Evolutionary conservation across 306 rosid genomes (phyloP).

Genomic region (Sphenostylis stenocarpa): DNA sequence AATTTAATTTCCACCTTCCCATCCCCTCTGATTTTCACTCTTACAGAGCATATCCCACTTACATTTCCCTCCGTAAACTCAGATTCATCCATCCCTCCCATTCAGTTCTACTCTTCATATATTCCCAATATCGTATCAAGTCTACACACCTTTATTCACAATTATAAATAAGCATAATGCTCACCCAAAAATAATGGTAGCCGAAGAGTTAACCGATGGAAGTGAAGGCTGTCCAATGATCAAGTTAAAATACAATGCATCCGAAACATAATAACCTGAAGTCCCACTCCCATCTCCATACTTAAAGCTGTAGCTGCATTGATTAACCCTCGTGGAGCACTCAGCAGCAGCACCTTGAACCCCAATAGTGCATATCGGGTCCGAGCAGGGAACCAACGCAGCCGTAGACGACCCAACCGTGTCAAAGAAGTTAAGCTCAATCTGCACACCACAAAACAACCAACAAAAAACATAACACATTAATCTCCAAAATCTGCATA

Average conservation of each 20-base stretch:
- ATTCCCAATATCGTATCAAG: constrained; percentile 15
- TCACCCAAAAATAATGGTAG: constrained; percentile 87
- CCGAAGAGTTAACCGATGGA: constrained; percentile 57
- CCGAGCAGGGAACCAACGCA: constrained; percentile 63
- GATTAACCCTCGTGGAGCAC: constrained; percentile 73
- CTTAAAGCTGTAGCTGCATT: constrained; percentile 75
- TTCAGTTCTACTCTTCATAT: constrained; percentile 15
- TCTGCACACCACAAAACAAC: constrained; percentile 52
- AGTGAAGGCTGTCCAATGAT: constrained; percentile 63
- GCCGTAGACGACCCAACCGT: constrained; percentile 66
- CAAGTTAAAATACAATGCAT: constrained; percentile 73
- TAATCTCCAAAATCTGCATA: constrained; percentile 11
- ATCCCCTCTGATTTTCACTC: constrained; percentile 25
- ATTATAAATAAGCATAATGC: constrained; percentile 32
- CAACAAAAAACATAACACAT: constrained; percentile 1
- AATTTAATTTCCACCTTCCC: not conserved
- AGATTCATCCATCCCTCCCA: not conserved
- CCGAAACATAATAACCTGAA: constrained; percentile 72
- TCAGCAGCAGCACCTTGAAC: constrained; percentile 57
- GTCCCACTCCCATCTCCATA: constrained; percentile 95
- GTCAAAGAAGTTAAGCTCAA: constrained; percentile 84
- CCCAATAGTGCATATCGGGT: constrained; percentile 67
- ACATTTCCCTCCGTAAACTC: not conserved
- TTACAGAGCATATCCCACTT: not conserved
- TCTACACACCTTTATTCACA: not conserved